Evolutionary conservation across 306 rosid genomes (phyloP).

Genomic region (Pterocarpus santalinus): DNA sequence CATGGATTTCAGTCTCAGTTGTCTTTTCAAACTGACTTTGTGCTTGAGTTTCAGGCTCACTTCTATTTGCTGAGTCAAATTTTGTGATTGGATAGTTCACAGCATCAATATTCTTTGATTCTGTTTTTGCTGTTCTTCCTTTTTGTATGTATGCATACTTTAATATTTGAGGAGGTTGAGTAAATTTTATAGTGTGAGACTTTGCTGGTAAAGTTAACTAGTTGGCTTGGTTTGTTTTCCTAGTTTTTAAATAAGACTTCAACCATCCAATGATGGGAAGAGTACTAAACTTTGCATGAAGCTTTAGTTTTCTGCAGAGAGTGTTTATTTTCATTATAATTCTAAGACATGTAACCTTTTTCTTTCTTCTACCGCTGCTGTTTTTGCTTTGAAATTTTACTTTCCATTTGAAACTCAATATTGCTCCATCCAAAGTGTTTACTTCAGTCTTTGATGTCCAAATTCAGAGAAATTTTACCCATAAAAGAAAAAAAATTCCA

Average conservation of each 20-base stretch:
- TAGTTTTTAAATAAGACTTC: background rate
- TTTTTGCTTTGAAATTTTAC: background rate
- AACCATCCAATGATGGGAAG: background rate
- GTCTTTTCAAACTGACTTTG: background rate
- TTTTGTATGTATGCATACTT: background rate
- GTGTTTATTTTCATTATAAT: background rate
- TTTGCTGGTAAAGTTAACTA: background rate
- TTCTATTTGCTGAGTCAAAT: conserved; percentile 16
- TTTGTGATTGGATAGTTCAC: conserved; percentile 24
- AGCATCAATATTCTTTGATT: conserved; percentile 26
- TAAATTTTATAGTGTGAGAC: conserved; percentile 16
- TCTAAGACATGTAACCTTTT: background rate
- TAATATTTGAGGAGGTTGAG: background rate
- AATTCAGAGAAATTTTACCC: background rate
- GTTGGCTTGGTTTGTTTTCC: background rate
- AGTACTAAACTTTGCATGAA: background rate
- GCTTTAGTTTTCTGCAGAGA: conserved; percentile 5
- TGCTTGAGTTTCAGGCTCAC: conserved; percentile 16
- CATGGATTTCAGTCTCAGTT: conserved; percentile 10
- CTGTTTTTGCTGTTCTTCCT: background rate
- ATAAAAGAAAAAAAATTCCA: background rate
- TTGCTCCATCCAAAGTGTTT: conserved; percentile 1
- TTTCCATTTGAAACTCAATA: conserved; percentile 19
- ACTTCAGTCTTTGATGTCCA: conserved; percentile 25
- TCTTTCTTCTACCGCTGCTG: background rate